These are phyloP conservation scores for Eimeria falciformis DNA, from an alignment of 169 alveolate species.

Conservation along the genomic window DNA sequence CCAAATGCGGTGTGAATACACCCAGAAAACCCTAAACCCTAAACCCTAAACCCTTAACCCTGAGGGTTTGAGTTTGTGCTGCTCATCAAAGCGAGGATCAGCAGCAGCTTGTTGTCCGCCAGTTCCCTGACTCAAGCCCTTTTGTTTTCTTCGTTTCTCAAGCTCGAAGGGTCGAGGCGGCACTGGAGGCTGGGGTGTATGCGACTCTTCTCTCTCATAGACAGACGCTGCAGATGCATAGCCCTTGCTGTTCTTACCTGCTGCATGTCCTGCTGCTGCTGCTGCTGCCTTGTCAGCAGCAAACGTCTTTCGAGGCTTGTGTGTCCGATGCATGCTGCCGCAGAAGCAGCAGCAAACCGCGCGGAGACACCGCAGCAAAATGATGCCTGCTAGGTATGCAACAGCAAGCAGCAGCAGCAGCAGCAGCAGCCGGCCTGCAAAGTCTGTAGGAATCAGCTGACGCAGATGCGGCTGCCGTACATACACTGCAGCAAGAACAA, in stretches of 20 bases:
- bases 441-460: not conserved
- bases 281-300: conserved; percentile 54
- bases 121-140: no score
- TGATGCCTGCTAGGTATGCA: not conserved
- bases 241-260: not conserved
- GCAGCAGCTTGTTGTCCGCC: no score
- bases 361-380: conserved; percentile 31
- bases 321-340: not conserved
- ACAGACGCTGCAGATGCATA: not conserved
- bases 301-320: conserved; percentile 12
- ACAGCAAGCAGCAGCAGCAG: conserved; percentile 49
- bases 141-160: conserved; percentile 9
- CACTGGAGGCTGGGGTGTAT: conserved; percentile 51
- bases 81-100: no score
- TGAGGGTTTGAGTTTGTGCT: no score
- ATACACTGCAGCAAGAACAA: conserved; percentile 50
- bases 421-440: conserved; percentile 32
- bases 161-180: conserved; percentile 40
- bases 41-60: no score
- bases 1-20: no score
- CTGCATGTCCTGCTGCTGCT: not conserved
- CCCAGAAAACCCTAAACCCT: no score
- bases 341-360: conserved; percentile 35
- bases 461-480: conserved; percentile 58
- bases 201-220: not conserved